Base-by-base conservation (phyloP, 192 early-diverging fungal species). In the Coemansia sp. region DNA sequence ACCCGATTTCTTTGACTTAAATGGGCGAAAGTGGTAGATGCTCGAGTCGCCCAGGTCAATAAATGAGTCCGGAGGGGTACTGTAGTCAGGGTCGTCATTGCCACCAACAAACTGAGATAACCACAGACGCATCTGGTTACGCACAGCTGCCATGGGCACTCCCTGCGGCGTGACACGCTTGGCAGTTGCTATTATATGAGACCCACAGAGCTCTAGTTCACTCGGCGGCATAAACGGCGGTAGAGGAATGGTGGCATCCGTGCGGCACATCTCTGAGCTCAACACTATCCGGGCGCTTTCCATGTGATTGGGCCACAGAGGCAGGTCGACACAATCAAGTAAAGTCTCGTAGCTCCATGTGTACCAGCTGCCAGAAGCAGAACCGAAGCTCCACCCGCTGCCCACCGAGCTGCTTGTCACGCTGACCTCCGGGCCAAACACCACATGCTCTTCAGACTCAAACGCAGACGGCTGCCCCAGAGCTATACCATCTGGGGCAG, bases 301-400 rank as follows among this genome's bases (percentile, higher is more conserved):
- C 78, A 75, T 81, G 28, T 27, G 54, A 5, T 55, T 60, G 2
- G 78, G 72, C 78, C 78, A 81, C 14, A 63, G 66, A 3, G 78
- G 78, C 57, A 81, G 49, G 31, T 69, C 73, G 4, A 71, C 44
- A 31, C 55, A 30, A 53, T 81, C 78, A 48, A 74, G 41, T 2
- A 71, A 25, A 1, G 72, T 34, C 27, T 55, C 31, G 66, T 74
- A 58, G 54, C 44, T 71, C 78, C 78, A 81, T 0, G 69, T 51
- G 25, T 81, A 73, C 78, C 78, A 81, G 50, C 65, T 72, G 24
- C 49, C 68, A 25, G 72, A 72, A 4, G 51, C 38, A 3, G 73
- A 60, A 5, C 56, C 59, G 18, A 81, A 63, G 22, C 24, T 61
- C 78, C 78, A 81, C 0, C 62, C 71, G 9, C 25, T 27, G 54